Evolutionary conservation across 1,284 basidiomycete species (phyloP).

Genomic region (Naganishia liquefaciens): DNA sequence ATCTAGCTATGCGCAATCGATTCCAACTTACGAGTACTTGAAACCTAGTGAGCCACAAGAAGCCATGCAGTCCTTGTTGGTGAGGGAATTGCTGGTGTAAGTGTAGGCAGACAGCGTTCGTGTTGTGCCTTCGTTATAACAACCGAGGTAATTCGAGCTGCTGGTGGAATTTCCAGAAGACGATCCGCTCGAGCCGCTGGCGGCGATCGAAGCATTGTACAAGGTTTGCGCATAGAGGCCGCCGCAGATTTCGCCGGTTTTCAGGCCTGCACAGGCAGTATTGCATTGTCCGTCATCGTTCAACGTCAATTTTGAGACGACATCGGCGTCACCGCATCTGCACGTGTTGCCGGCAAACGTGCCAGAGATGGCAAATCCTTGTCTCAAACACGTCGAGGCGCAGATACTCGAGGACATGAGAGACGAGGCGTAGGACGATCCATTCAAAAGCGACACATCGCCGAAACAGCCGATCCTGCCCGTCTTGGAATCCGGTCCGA

Average conservation of each 20-base stretch:
- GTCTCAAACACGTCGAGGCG: not conserved
- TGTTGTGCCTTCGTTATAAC: not conserved
- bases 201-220: not conserved
- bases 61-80: not conserved
- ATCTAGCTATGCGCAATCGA: not conserved
- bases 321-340: not conserved
- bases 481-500: slow-evolving; percentile 13
- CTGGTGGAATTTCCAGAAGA: not conserved
- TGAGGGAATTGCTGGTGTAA: not conserved
- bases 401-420: slow-evolving; percentile 4
- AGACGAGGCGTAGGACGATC: slow-evolving; percentile 28
- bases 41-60: not conserved
- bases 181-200: slow-evolving; percentile 17
- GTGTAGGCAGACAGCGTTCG: not conserved
- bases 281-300: slow-evolving; percentile 33
- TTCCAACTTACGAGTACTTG: slow-evolving; percentile 4
- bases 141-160: not conserved
- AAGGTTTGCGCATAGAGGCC: not conserved
- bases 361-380: slow-evolving; percentile 2
- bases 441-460: slow-evolving; percentile 34
- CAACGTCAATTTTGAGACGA: not conserved
- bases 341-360: slow-evolving; percentile 3
- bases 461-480: slow-evolving; percentile 34
- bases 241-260: slow-evolving; percentile 37
- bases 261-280: slow-evolving; percentile 37